These are phyloP conservation scores for Cladosporium sp. DNA, from an alignment of 2,329 filamentous ascomycete species.

Conservation along the genomic window DNA sequence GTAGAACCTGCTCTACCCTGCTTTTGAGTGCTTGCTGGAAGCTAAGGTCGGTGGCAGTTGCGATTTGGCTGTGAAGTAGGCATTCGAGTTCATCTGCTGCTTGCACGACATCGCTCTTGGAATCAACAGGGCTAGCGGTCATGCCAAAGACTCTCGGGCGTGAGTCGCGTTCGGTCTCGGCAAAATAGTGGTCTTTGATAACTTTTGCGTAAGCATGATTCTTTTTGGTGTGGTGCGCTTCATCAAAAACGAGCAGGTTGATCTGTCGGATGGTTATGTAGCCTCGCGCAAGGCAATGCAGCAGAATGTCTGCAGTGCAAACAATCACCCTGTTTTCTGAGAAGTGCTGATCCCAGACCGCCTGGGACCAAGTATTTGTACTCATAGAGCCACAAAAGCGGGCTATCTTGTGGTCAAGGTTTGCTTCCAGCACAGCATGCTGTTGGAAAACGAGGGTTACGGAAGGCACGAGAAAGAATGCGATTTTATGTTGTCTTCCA, in stretches of 20 bases:
- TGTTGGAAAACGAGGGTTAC: slow-evolving; percentile 91
- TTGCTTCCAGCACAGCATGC: slow-evolving; percentile 72
- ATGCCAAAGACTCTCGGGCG: slow-evolving; percentile 86
- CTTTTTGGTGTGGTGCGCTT: slow-evolving; percentile 94
- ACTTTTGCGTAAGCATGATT: slow-evolving; percentile 86
- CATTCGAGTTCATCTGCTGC: slow-evolving; percentile 67
- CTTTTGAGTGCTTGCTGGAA: slow-evolving; percentile 48
- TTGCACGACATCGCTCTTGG: slow-evolving; percentile 66
- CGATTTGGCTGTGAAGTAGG: slow-evolving; percentile 76
- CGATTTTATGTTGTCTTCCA: slow-evolving; percentile 59
- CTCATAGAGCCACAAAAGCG: slow-evolving; percentile 70
- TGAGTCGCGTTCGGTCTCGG: slow-evolving; percentile 39
- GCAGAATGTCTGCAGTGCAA: slow-evolving; percentile 84
- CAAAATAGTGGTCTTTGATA: slow-evolving; percentile 78
- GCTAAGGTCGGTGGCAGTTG: slow-evolving; percentile 63
- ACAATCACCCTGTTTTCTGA: slow-evolving; percentile 76
- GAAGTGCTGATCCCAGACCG: slow-evolving; percentile 57
- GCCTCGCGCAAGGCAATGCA: slow-evolving; percentile 71
- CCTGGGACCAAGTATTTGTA: slow-evolving; percentile 56
- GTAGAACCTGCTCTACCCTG: slow-evolving; percentile 50
- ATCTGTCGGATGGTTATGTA: slow-evolving; percentile 79
- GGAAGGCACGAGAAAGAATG: slow-evolving; percentile 85
- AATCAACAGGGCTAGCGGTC: slow-evolving; percentile 93
- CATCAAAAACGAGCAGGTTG: slow-evolving; percentile 90
- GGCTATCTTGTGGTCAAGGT: slow-evolving; percentile 71